These are phyloP conservation scores for Oryza officinalis DNA, from an alignment of 176 grass and related monocot genomes.

Conservation along the genomic window DNA sequence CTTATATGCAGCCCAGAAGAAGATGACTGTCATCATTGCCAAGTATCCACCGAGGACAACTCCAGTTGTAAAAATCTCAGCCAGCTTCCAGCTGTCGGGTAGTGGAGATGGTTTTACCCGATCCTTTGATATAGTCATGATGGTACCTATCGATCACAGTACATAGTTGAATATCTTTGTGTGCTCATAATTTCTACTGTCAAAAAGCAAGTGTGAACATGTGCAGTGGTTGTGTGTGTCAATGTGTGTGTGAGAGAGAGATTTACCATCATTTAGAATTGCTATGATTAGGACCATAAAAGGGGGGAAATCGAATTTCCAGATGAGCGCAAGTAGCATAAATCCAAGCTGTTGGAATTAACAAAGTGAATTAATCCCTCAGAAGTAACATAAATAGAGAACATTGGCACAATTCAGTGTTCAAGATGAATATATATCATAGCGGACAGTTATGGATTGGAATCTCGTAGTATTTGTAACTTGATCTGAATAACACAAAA, in stretches of 20 bases:
- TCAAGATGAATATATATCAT: not conserved
- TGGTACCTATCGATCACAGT: conserved; percentile 51
- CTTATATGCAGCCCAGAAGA: conserved; percentile 75
- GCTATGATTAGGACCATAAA: conserved; percentile 90
- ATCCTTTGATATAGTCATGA: conserved; percentile 91
- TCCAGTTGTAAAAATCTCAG: conserved; percentile 80
- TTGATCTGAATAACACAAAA: not conserved
- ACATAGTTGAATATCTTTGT: not conserved
- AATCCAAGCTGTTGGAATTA: conserved; percentile 64
- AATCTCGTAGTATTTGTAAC: not conserved
- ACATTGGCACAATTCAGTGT: not conserved
- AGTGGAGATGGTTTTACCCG: conserved; percentile 73
- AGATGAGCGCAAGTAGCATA: conserved; percentile 78
- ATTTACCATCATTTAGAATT: conserved; percentile 71
- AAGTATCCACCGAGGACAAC: conserved; percentile 72
- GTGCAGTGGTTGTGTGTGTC: not conserved
- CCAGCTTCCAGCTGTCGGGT: conserved; percentile 73
- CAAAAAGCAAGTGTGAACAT: not conserved
- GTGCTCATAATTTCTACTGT: not conserved
- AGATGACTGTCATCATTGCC: conserved; percentile 79
- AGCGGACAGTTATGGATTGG: not conserved
- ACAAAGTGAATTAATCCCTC: not conserved
- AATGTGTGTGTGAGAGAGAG: not conserved
- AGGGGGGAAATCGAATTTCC: conserved; percentile 78
- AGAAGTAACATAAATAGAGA: not conserved